Evolutionary conservation across 345 rosid genomes (phyloP), one percentile per base, ranked within the genome.

Genomic region (Alliaria petiolata): DNA sequence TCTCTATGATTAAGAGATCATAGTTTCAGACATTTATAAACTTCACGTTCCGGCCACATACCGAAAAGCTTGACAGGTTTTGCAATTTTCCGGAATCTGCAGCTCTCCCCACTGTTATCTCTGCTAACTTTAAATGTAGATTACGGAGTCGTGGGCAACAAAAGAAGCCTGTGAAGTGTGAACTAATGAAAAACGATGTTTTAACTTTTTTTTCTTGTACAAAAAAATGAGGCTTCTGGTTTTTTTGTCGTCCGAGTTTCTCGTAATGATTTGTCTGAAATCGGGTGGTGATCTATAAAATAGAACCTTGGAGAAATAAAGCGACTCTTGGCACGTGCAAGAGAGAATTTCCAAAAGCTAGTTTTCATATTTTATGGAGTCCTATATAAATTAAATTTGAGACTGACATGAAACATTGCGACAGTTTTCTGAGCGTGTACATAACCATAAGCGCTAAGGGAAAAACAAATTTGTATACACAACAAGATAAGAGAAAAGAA

Each of bases 1-100:
- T 78, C 8, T 36, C 77, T 36, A 72, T 85, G 57, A 22, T 80
- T 31, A 83, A 70, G 64, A 82, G 81, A 66, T 51, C 60, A 10
- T 85, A 82, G 76, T 25, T 69, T 46, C 14, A 47, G 36, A 13
- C 49, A 69, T 61, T 47, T 8, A 25, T 6, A 9, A 35, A 25
- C 22, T 35, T 26, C 34, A 65, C 58, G 26, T 51, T 6, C 19
- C 26, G 1, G 14, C n/a, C 33, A 36, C 70, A 15, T 22, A 6
- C 15, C 28, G 42, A 28, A 25, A 61, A 14, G 76, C 54, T 15
- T 33, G 15, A 20, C 62, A 45, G 34, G 28, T 33, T 55, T 54
- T 57, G 5, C n/a, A 16, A 51, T 38, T 43, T 47, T 3, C 17
- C 12, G 5, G 53, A 42, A 43, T 33, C n/a, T 16, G 75, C 59